A percentile compares a stretch with the other conserved stretches of the same genome.
Conservation (phyloP, 495 filamentous ascomycete species). For the Aspergillus indologenus region DNA sequence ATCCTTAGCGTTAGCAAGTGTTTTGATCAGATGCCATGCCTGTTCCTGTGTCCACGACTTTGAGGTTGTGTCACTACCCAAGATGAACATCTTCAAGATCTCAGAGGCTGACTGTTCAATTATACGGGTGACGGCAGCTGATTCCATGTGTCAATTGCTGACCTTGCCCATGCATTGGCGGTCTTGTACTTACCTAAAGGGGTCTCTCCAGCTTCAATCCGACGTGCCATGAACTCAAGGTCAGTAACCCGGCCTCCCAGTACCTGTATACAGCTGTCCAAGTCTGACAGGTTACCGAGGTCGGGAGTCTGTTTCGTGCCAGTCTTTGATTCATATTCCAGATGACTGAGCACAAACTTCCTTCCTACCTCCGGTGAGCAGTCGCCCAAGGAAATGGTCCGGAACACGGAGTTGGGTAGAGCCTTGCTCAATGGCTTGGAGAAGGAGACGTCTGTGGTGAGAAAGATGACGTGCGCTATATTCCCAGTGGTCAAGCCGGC, state of each 20-base stretch:
- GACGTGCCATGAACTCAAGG: conserved; percentile 83
- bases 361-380: conserved; percentile 82
- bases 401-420: conserved; percentile 87
- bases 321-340: conserved; percentile 52
- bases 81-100: conserved; percentile 88
- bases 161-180: background rate
- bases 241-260: conserved; percentile 91
- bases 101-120: conserved; percentile 83
- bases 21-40: conserved; percentile 83
- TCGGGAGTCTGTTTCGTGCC: conserved; percentile 37
- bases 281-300: conserved; percentile 57
- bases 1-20: conserved; percentile 56
- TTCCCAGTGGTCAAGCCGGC: conserved; percentile 84
- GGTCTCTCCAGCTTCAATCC: conserved; percentile 87
- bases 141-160: conserved; percentile 18
- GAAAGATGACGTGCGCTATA: conserved; percentile 91
- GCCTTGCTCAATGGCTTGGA: conserved; percentile 84
- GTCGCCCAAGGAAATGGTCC: conserved; percentile 79
- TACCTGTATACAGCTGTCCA: conserved; percentile 77
- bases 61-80: conserved; percentile 47
- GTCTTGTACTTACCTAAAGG: conserved; percentile 53
- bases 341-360: conserved; percentile 81
- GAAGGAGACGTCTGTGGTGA: conserved; percentile 89
- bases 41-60: conserved; percentile 73
- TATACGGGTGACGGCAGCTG: conserved; percentile 82